These are phyloP conservation scores for Monilinia fructicola DNA, from an alignment of 2,329 filamentous ascomycete species.

Conservation along the genomic window DNA sequence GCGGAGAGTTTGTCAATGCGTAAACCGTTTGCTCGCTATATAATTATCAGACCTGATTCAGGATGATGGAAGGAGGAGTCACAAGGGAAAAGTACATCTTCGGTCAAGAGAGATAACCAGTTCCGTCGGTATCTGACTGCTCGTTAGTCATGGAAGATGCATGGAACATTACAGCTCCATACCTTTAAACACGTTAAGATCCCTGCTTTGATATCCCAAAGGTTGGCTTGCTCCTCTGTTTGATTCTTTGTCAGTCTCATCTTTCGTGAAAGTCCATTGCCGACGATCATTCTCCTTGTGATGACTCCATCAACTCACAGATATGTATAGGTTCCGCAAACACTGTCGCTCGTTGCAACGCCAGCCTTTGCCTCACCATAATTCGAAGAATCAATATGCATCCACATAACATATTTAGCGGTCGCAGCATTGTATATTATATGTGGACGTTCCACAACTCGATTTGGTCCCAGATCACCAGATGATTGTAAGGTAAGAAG, in stretches of 20 bases:
- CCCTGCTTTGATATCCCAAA: slow-evolving; percentile 39
- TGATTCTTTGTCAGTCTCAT: neutral
- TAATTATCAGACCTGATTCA: neutral
- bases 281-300: neutral
- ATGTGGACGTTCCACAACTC: slow-evolving; percentile 67
- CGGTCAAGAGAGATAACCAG: slow-evolving; percentile 58
- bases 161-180: neutral
- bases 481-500: slow-evolving; percentile 54
- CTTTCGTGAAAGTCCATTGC: neutral
- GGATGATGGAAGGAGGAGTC: too few species aligned
- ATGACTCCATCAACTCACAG: slow-evolving; percentile 33
- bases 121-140: slow-evolving; percentile 57
- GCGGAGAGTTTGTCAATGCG: slow-evolving; percentile 56
- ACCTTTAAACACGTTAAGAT: slow-evolving; percentile 40
- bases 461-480: slow-evolving; percentile 59
- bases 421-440: slow-evolving; percentile 67
- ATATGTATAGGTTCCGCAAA: slow-evolving; percentile 61
- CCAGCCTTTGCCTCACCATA: slow-evolving; percentile 66
- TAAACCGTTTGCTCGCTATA: slow-evolving; percentile 55
- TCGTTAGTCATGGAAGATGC: slow-evolving; percentile 12
- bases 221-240: slow-evolving; percentile 37
- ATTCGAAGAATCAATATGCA: slow-evolving; percentile 63
- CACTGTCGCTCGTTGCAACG: slow-evolving; percentile 57
- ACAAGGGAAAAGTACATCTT: slow-evolving; percentile 51
- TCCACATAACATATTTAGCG: slow-evolving; percentile 63